Base-by-base conservation (phyloP, 768 basidiomycete species). In the Rubroboletus pulcherrimus region DNA sequence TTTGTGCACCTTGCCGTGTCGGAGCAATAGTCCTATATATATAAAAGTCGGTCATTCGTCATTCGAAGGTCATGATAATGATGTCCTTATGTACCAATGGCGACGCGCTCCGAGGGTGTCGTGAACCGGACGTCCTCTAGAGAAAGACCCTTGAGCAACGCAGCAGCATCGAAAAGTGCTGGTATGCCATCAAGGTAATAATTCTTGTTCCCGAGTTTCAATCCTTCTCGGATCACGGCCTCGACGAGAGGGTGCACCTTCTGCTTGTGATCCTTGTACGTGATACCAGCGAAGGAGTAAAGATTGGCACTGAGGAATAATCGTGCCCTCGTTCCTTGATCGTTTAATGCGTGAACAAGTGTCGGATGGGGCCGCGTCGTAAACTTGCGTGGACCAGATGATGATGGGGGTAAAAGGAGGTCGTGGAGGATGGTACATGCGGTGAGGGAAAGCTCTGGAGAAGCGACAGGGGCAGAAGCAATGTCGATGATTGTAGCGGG, bases 201-300 rank as follows among this genome's bases (percentile, higher is more conserved):
- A 58, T 87, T 83, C 62, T 89, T 87, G 19, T 79, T 77, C 10
- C 91, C 91, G 29, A 93, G 77, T 69, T 95, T 98, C 55, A 97
- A 71, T 7, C 90, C 89, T 45, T 96, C 91, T 46, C 89, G 81
- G 34, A 98, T 79, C 30, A 86, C 85, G 31, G 82, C 82, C 51
- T 89, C 85, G 6, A 86, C 78, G 1, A 83, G 81, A 7, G 79
- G 75, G 10, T 80, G 74, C 0, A 67, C 65, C 62, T 82, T 90
- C 44, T 83, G 81, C 69, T 91, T 93, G 56, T 77, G 75, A 58
- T 88, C 85, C 15, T 58, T 65, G 63, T 85, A 89, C 4, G 78
- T 81, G 15, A 87, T 67, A 5, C 74, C 77, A 24, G 76, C 68
- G 56, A 85, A 93, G 0, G 94, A 93, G 3, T 83, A 82, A n/a